Evolutionary conservation across 2,329 filamentous ascomycete species (phyloP).

Genomic region (Paramyrothecium sp.): DNA sequence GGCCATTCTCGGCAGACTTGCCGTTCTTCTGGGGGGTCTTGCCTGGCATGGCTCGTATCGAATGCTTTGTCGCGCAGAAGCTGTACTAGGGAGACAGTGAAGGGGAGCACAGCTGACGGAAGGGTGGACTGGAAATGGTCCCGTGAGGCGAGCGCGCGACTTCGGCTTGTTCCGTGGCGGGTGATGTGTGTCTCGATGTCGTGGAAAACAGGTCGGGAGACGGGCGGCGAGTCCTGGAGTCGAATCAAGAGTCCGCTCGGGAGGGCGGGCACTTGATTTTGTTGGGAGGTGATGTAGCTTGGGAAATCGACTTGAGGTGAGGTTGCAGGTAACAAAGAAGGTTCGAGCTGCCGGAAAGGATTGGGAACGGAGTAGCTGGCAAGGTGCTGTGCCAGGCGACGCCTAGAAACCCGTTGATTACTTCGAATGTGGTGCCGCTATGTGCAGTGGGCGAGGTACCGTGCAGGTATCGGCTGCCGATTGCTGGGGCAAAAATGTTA

Average conservation of each 20-base stretch:
- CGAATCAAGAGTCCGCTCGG: neutral
- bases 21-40: conserved; percentile 73
- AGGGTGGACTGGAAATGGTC: conserved; percentile 10
- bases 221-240: neutral
- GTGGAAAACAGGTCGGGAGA: neutral
- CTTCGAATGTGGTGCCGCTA: neutral
- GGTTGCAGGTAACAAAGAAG: neutral
- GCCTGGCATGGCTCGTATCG: conserved; percentile 57
- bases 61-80: conserved; percentile 5
- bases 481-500: neutral
- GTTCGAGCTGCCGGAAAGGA: neutral
- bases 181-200: conserved; percentile 6
- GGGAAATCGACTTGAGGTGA: neutral
- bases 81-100: conserved; percentile 3
- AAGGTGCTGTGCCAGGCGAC: too few species aligned
- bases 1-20: conserved; percentile 67
- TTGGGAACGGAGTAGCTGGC: neutral
- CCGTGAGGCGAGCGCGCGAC: conserved; percentile 20
- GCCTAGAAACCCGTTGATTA: neutral
- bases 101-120: neutral
- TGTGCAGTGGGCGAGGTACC: neutral
- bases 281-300: neutral
- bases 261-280: neutral
- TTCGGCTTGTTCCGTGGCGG: conserved; percentile 19
- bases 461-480: neutral